Evolutionary conservation across 768 basidiomycete species (phyloP), one percentile per base, ranked within the genome.

Genomic region (Lactarius sanguifluus): DNA sequence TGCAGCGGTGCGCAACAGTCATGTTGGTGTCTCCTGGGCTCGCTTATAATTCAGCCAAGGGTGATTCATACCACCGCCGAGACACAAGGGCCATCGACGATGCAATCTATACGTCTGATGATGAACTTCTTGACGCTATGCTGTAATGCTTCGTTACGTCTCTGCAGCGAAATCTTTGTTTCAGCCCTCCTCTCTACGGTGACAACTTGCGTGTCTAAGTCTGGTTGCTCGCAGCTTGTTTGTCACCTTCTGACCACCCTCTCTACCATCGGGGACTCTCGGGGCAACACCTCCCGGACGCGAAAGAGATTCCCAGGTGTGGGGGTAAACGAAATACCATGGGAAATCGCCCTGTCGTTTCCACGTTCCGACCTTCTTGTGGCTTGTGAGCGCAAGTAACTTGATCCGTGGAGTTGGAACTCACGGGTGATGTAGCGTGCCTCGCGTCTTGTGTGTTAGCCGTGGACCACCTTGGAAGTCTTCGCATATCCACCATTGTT

Each of bases 401-500:
- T 41, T 43, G 25, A 38, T 52, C 38, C 20, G 45, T 23, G 12
- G n/a, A 25, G 28, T 59, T 34, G 59, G 28, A 9, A 23, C 66
- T 67, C 32, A 64, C 41, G 36, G 23, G 34, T 61, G 28, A 9
- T 23, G 57, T 36, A 69, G 67, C 73, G 41, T 57, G 65, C 25
- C 62, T 68, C 52, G 59, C 66, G 34, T 30, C 30, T 57, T 83
- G 81, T 67, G 72, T 85, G 56, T 60, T 78, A 5, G 73, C 76
- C 6, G 73, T 72, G 5, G 61, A 68, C 2, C 68, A 60, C 4
- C 40, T 50, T 30, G 60, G 70, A 38, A 59, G 65, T 0, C 73
- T 72, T 50, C 80, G 80, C 59, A 68, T 80, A 2, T 72, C 86
- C 36, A 73, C 75, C 45, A 76, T 76, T 64, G 76, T 80, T 12